Evolutionary conservation across 305 asterid genomes (phyloP).

Genomic region (Rubia tinctorum): DNA sequence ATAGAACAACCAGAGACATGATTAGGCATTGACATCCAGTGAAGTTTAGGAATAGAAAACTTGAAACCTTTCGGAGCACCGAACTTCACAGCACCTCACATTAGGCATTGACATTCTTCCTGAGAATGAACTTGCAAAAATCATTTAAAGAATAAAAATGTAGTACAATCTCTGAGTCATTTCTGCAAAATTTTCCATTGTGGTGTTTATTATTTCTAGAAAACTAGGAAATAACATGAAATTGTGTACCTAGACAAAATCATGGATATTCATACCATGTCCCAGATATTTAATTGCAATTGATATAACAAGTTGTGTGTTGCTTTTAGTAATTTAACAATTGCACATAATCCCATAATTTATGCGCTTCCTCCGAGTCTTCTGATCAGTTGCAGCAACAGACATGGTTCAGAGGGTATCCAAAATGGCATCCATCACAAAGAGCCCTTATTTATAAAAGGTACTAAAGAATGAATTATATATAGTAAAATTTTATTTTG

Average conservation of each 20-base stretch:
- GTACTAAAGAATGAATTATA: no score
- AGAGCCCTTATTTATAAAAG: no score
- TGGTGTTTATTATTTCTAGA: slow-evolving; percentile 2
- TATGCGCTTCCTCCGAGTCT: slow-evolving; percentile 71
- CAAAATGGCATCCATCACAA: no score
- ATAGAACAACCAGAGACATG: no score
- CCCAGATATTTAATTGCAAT: slow-evolving; percentile 92
- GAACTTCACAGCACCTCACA: no score
- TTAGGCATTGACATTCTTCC: slow-evolving; percentile 98
- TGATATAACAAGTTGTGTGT: slow-evolving; percentile 79
- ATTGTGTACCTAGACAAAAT: slow-evolving; percentile 83
- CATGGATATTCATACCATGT: slow-evolving; percentile 87
- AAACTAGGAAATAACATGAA: neutral
- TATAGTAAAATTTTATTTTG: no score
- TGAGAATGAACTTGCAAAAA: slow-evolving; percentile 31
- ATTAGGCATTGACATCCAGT: no score
- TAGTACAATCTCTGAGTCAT: neutral
- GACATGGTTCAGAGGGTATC: slow-evolving; percentile 31
- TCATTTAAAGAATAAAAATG: slow-evolving; percentile 6
- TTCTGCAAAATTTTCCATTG: neutral
- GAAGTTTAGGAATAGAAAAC: slow-evolving; percentile 66
- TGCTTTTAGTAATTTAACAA: slow-evolving; percentile 88
- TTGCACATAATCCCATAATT: slow-evolving; percentile 68
- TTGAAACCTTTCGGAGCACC: slow-evolving; percentile 92
- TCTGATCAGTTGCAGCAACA: slow-evolving; percentile 81